A percentile compares a stretch with the other conserved stretches of the same genome.
Evolutionary conservation across 2,329 filamentous ascomycete genomes (phyloP).

Genomic region (Xylariaceae sp.): DNA sequence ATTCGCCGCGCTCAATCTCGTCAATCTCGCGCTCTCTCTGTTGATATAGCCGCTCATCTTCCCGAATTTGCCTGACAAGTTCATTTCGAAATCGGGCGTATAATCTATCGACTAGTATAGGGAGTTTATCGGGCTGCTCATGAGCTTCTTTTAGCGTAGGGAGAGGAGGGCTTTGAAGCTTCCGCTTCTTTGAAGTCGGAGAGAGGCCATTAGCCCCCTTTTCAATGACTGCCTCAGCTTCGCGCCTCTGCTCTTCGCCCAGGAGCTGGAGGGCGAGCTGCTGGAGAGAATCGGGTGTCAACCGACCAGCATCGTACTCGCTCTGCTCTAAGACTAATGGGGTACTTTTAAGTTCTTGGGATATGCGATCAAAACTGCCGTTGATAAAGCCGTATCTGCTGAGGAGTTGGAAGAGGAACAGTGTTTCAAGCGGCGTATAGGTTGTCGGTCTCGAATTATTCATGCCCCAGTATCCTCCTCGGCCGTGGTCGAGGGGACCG

Average conservation of each 20-base stretch:
- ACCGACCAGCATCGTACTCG: constrained; percentile 74
- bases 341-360: constrained; percentile 76
- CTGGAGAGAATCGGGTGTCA: constrained; percentile 80
- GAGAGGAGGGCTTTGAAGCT: constrained; percentile 69
- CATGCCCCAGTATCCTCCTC: constrained; percentile 63
- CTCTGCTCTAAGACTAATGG: constrained; percentile 72
- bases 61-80: constrained; percentile 71
- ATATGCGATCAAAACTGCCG: constrained; percentile 73
- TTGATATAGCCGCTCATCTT: constrained; percentile 74
- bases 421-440: constrained; percentile 85
- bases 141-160: constrained; percentile 71
- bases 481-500: constrained; percentile 62
- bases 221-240: constrained; percentile 50
- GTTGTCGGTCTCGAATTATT: constrained; percentile 59
- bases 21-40: constrained; percentile 71
- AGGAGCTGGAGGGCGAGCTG: constrained; percentile 79
- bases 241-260: constrained; percentile 71
- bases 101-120: constrained; percentile 73
- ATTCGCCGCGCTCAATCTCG: constrained; percentile 65
- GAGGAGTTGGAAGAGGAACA: constrained; percentile 84
- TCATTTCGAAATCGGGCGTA: constrained; percentile 77
- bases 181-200: constrained; percentile 74
- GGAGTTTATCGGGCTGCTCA: constrained; percentile 71
- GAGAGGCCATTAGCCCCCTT: constrained; percentile 55
- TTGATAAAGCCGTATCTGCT: constrained; percentile 70